Evolutionary conservation across 352 stramenopile genomes (phyloP), one percentile per base, ranked within the genome.

Genomic region (Pythium vanterpoolii): DNA sequence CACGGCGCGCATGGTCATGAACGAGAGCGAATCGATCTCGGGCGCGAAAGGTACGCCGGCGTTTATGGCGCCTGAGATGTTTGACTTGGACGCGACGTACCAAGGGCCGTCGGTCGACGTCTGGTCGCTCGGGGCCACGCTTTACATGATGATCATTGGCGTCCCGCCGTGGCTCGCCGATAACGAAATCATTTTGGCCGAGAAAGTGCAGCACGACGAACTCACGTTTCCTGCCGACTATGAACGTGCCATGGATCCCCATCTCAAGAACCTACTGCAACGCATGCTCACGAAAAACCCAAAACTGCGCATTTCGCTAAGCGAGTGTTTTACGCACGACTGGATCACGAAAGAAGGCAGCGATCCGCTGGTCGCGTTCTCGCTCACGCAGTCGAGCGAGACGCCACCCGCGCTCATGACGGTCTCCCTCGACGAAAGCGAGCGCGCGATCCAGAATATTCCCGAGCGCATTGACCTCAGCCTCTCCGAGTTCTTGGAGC

Each of bases 271-370:
- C 45, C 63, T 97, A 24, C 63, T 97, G 24, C 77, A 92, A 55
- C 83, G 83, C n/a, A 96, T 97, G 87, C 74, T 97, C 10, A 93
- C 86, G 0, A 96, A 97, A 50, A 82, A 96, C 53, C 87, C 88
- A 24, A 73, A 75, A 1, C 63, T 89, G n/a, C 79, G 90, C 18
- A 90, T 94, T 47, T 76, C 79, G 16, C 55, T 97, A 6, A 77
- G 75, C 18, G 83, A 95, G 18, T 89, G 89, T 42, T 96, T 97
- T 62, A 83, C 74, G 18, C 90, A 97, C 64, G 90, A 97, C 51
- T 97, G 90, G 90, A 86, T 90, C 53, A 97, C 90, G 9, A 91
- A 96, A n/a, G 90, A 97, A 71, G 90, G 90, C 16, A 95, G 85
- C 21, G 87, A 97, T n/a, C 85, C 87, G 13, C 74, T 94, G 30